Conservation (phyloP, 352 stramenopile genomes). For the Phytophthora podocarpi region DNA sequence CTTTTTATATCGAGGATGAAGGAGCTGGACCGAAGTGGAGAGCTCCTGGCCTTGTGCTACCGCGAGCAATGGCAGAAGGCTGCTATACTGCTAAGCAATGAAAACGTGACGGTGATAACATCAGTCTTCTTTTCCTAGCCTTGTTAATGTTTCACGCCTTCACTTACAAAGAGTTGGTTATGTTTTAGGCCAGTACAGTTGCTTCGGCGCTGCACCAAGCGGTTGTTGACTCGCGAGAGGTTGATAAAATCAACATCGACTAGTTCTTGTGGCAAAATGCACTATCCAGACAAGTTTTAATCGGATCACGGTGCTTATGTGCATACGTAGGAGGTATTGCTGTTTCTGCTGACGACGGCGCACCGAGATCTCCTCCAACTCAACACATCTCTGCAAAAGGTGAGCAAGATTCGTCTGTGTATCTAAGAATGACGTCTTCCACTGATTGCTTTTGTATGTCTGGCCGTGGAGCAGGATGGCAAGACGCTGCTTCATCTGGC, state of each 20-base stretch:
- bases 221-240: constrained; percentile 29
- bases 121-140: no score
- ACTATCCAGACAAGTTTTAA: no score
- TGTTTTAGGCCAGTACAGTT: constrained; percentile 19
- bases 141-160: no score
- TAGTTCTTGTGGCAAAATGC: no score
- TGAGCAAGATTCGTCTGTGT: background rate
- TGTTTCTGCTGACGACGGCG: constrained; percentile 20
- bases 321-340: constrained; percentile 29
- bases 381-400: constrained; percentile 34
- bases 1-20: constrained; percentile 25
- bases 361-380: constrained; percentile 16
- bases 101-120: constrained; percentile 25
- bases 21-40: constrained; percentile 38
- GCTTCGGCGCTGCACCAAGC: constrained; percentile 35
- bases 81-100: constrained; percentile 13
- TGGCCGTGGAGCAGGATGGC: constrained; percentile 27
- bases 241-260: no score
- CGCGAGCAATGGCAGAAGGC: constrained; percentile 43
- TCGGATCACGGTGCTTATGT: no score
- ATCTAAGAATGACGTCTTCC: background rate
- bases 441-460: background rate
- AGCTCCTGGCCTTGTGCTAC: constrained; percentile 46
- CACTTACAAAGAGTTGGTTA: no score
- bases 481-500: constrained; percentile 33